Evolutionary conservation across 2,329 filamentous ascomycete genomes (phyloP), one percentile per base, ranked within the genome.

Genomic region (Microdochium nivale): DNA sequence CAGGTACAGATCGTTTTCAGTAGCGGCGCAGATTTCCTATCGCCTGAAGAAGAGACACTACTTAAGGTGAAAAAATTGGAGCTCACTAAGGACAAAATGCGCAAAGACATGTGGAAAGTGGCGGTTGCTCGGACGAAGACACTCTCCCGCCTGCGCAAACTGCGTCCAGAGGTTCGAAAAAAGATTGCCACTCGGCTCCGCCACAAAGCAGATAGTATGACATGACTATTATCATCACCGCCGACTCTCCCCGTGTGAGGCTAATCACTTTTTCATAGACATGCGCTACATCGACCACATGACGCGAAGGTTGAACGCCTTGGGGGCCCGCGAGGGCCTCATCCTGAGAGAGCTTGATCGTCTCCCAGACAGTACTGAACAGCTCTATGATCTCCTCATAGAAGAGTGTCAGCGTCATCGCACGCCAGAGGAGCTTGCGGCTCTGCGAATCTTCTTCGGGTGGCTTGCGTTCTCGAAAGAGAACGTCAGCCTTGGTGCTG

Each of bases 241-340:
- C 47, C 11, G 14, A n/a, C 16, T 8, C 16, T 7, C 35, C 35
- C 25, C 19, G 10, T 25, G 27, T 9, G 4, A 23, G 3, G 27
- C 24, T 27, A 33, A 49, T 11, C 10, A 33, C 7, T 13, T 7
- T 4, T 9, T 30, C 9, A 5, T 24, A 51, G 49, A 44, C 23
- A 10, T 51, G n/a, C 24, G 49, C 7, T 51, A 51, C 19, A 44
- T 51, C 16, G 49, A 51, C 8, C 49, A 51, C 37, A 51, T 51
- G 49, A 25, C 23, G 4, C 19, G 49, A 19, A 44, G 32, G 21
- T 40, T 51, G 11, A 51, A 51, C 27, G 33, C 49, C 19, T 14
- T 51, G 11, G 24, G 49, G 14, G 3, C 48, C 23, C 33, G 49
- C 8, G 35, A 51, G 23, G 33, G 19, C 44, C n/a, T 30, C 3